Conservation (phyloP, 1,284 basidiomycete genomes). For the Ustilago cynodontis region DNA sequence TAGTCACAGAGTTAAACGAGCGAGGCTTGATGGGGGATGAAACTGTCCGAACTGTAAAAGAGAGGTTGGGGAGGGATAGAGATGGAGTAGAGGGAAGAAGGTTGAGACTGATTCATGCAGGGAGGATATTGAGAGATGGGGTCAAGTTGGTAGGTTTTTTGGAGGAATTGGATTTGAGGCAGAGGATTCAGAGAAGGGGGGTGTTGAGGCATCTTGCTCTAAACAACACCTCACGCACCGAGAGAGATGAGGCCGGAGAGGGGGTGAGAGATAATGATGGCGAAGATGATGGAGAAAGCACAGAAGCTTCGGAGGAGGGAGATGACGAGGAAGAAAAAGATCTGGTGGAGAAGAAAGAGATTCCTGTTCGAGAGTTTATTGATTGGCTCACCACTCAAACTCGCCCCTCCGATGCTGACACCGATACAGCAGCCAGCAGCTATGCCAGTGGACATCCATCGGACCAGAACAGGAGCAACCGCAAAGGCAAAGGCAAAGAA, state of each 20-base stretch:
- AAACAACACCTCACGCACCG: neutral
- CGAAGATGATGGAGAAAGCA: neutral
- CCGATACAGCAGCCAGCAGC: neutral
- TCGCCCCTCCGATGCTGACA: neutral
- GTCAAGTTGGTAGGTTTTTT: conserved; percentile 50
- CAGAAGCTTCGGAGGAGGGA: neutral
- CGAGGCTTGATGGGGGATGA: conserved; percentile 30
- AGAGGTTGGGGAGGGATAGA: neutral
- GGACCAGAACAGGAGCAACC: no score
- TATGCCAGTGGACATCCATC: neutral
- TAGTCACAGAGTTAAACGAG: conserved; percentile 2
- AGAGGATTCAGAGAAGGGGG: conserved; percentile 25
- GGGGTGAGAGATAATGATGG: neutral
- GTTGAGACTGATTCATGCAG: conserved; percentile 54
- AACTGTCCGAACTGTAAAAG: conserved; percentile 18
- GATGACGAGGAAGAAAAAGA: conserved; percentile 11
- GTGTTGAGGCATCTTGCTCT: conserved; percentile 25
- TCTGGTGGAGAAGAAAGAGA: conserved; percentile 16
- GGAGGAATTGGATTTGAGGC: conserved; percentile 40
- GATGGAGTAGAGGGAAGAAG: conserved; percentile 12
- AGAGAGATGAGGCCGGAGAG: neutral
- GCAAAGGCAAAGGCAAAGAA: conserved; percentile 21
- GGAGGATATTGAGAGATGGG: conserved; percentile 49
- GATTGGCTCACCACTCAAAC: conserved; percentile 13
- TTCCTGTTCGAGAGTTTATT: conserved; percentile 25